Percentiles rank a stretch among this genome's conserved stretches.
These are phyloP conservation scores for Ceriops decandra DNA, from an alignment of 345 rosid species.

Conservation along the genomic window DNA sequence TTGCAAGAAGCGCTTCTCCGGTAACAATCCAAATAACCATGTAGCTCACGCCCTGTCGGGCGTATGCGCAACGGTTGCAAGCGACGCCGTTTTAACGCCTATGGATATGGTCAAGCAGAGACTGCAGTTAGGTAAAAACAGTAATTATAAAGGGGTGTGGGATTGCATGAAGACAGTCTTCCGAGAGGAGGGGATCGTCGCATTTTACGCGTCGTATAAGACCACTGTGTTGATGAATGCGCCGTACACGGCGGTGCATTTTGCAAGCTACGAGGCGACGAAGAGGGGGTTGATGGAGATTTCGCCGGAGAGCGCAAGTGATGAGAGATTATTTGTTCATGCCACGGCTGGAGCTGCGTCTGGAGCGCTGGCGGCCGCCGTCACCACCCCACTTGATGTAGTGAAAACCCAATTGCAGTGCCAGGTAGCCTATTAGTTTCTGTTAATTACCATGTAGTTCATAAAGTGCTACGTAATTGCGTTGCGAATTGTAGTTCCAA, in stretches of 20 bases:
- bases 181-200: constrained; percentile 75
- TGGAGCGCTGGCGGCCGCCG: constrained; percentile 79
- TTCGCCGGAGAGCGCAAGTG: constrained; percentile 59
- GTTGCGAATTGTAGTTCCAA: too few species aligned
- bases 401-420: constrained; percentile 98
- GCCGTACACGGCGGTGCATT: constrained; percentile 91
- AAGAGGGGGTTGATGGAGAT: constrained; percentile 69
- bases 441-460: not conserved
- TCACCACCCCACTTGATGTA: constrained; percentile 84
- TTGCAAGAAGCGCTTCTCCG: constrained; percentile 68
- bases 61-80: constrained; percentile 80
- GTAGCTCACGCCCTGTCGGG: constrained; percentile 85
- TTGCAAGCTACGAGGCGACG: constrained; percentile 79
- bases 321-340: constrained; percentile 68
- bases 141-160: constrained; percentile 65
- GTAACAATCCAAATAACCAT: constrained; percentile 60
- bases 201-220: constrained; percentile 87
- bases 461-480: too few species aligned
- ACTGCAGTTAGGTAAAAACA: constrained; percentile 57
- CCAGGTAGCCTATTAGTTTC: constrained; percentile 51
- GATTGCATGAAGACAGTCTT: constrained; percentile 72
- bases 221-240: constrained; percentile 98
- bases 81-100: constrained; percentile 92
- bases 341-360: constrained; percentile 99
- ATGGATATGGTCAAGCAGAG: constrained; percentile 99